Evolutionary conservation across 2,329 filamentous ascomycete genomes (phyloP).

Genomic region (Cercospora janseana): DNA sequence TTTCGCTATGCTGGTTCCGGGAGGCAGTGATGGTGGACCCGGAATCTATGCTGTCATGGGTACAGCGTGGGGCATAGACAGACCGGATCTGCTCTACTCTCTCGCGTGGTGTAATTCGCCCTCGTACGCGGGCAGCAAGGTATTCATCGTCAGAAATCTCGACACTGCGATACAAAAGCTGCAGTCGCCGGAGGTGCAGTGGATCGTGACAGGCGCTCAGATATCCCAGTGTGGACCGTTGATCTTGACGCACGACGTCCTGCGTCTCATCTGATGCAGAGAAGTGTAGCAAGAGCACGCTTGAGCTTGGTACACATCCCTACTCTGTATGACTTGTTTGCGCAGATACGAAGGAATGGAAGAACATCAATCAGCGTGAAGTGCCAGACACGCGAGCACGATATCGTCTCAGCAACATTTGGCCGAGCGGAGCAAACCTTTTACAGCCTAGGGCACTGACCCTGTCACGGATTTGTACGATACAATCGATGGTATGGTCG

Average conservation of each 20-base stretch:
- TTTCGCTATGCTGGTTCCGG: background rate
- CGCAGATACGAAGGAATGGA: too few relatives aligned
- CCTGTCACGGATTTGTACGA: too few relatives aligned
- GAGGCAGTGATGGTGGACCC: background rate
- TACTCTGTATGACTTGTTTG: too few relatives aligned
- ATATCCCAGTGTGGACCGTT: background rate
- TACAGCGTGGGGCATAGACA: background rate
- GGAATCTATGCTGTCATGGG: background rate
- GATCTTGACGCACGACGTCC: constrained; percentile 21
- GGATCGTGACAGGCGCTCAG: background rate
- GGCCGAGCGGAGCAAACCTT: too few relatives aligned
- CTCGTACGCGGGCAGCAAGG: background rate
- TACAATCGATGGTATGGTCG: too few relatives aligned
- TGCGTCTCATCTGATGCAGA: too few relatives aligned
- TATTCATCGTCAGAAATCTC: background rate
- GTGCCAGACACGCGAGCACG: too few relatives aligned
- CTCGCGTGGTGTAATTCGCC: background rate
- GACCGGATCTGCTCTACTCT: background rate
- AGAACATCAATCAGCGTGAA: too few relatives aligned
- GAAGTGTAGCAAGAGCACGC: too few relatives aligned
- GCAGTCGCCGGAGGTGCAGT: background rate
- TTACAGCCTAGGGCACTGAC: too few relatives aligned
- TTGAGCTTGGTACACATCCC: too few relatives aligned
- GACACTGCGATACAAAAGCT: background rate
- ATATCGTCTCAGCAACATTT: too few relatives aligned